Evolutionary conservation across 1,284 basidiomycete species (phyloP).

Genomic region (Puccinia triticina): DNA sequence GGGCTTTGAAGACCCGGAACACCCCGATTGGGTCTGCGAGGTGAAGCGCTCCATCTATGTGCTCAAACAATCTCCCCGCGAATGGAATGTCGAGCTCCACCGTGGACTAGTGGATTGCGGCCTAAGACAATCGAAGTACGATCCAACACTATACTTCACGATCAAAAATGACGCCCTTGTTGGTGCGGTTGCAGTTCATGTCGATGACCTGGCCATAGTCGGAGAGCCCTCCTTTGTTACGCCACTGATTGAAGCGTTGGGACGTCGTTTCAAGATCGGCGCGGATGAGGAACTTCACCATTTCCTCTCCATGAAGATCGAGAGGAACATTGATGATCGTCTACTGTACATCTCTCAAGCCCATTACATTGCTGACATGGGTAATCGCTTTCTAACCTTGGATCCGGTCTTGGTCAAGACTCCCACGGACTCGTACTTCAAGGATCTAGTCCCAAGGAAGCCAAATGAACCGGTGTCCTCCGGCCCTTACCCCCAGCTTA

Average conservation of each 20-base stretch:
- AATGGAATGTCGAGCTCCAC: constrained; percentile 9
- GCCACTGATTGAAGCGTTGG: background rate
- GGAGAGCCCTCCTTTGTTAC: background rate
- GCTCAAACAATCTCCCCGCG: constrained; percentile 10
- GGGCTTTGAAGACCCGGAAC: background rate
- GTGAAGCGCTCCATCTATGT: too few species aligned
- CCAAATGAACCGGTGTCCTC: background rate
- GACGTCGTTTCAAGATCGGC: background rate
- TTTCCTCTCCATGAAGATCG: too few species aligned
- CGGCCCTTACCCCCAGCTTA: background rate
- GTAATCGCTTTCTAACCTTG: too few species aligned
- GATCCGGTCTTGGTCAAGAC: too few species aligned
- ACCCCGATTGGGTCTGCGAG: constrained; percentile 23
- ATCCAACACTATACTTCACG: background rate
- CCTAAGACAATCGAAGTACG: background rate
- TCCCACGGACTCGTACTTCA: too few species aligned
- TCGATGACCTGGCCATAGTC: background rate
- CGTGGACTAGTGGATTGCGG: background rate
- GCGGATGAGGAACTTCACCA: too few species aligned
- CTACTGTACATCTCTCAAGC: too few species aligned
- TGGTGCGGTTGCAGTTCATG: background rate
- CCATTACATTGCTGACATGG: too few species aligned
- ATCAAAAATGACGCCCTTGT: background rate
- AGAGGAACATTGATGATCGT: too few species aligned
- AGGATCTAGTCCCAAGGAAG: too few species aligned